Percentiles rank a stretch among this genome's conserved stretches.
Evolutionary conservation across 1,284 basidiomycete genomes (phyloP).

Genomic region (Pseudozyma sp.): DNA sequence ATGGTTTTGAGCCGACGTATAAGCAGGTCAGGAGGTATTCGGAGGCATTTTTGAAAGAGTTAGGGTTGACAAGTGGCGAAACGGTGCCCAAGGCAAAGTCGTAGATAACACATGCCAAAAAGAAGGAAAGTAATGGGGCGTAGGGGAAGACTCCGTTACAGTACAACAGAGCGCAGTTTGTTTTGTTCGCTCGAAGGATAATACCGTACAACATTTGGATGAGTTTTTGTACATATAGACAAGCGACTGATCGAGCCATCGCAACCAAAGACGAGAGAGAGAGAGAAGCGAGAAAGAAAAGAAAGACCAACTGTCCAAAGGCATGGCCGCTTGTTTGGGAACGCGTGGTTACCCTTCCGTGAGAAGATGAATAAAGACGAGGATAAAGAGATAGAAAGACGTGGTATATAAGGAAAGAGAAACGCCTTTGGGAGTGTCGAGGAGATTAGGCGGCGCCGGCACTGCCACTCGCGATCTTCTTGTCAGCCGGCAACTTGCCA

Average conservation of each 20-base stretch:
- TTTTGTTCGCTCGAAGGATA: too few species aligned
- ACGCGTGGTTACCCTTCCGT: too few species aligned
- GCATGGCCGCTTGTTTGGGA: too few species aligned
- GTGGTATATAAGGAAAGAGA: background rate
- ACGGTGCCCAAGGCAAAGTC: constrained; percentile 5
- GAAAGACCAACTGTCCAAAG: too few species aligned
- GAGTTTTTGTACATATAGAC: constrained; percentile 8
- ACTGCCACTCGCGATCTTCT: constrained; percentile 6
- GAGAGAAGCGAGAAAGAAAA: too few species aligned
- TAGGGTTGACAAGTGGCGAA: constrained; percentile 1
- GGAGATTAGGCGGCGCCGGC: background rate
- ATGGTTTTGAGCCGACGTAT: constrained; percentile 70
- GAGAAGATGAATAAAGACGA: too few species aligned
- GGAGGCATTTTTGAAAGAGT: constrained; percentile 38
- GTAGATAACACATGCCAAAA: background rate
- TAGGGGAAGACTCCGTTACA: constrained; percentile 4
- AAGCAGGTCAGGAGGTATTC: constrained; percentile 70
- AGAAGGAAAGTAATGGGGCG: too few species aligned
- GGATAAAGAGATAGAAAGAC: too few species aligned
- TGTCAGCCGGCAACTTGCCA: constrained; percentile 36
- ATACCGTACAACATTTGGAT: too few species aligned
- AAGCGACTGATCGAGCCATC: background rate
- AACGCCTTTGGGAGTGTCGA: background rate
- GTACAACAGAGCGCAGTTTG: constrained; percentile 7
- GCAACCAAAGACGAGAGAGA: too few species aligned